phyloP scores from a whole-genome alignment of 2,329 filamentous ascomycete genomes.

The Leptographium lundbergii region DNA sequence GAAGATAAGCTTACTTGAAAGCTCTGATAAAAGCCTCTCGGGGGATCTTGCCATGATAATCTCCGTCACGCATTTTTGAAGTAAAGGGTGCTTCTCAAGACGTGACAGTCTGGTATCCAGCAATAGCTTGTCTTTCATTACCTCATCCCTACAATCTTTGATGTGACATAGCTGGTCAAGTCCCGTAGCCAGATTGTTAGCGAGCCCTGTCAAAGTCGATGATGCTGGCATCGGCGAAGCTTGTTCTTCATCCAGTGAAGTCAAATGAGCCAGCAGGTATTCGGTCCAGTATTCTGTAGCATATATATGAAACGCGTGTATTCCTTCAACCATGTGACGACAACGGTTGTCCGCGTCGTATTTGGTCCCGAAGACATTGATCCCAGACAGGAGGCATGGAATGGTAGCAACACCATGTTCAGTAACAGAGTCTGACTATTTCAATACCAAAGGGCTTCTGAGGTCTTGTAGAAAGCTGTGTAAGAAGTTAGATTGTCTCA shows the following conservation, averaged over 20 bases:
- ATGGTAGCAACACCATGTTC: constrained; percentile 15
- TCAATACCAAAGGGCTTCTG: constrained; percentile 3
- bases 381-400: constrained; percentile 15
- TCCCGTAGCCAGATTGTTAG: no score
- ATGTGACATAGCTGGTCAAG: no score
- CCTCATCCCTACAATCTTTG: no score
- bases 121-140: no score
- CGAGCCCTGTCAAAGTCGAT: no score
- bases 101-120: no score
- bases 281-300: constrained; percentile 19
- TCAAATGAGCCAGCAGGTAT: constrained; percentile 12
- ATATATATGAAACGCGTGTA: constrained; percentile 20
- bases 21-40: no score
- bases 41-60: no score
- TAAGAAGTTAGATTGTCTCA: neutral
- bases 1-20: no score
- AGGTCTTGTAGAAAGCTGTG: constrained; percentile 10
- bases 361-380: constrained; percentile 8
- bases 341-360: neutral
- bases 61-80: no score
- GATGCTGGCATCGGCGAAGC: no score
- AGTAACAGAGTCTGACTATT: constrained; percentile 1
- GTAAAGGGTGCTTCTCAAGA: no score
- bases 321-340: constrained; percentile 14
- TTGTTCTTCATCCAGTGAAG: neutral